Evolutionary conservation across 2,329 filamentous ascomycete species (phyloP).

Genomic region (Trichoderma lentiforme): DNA sequence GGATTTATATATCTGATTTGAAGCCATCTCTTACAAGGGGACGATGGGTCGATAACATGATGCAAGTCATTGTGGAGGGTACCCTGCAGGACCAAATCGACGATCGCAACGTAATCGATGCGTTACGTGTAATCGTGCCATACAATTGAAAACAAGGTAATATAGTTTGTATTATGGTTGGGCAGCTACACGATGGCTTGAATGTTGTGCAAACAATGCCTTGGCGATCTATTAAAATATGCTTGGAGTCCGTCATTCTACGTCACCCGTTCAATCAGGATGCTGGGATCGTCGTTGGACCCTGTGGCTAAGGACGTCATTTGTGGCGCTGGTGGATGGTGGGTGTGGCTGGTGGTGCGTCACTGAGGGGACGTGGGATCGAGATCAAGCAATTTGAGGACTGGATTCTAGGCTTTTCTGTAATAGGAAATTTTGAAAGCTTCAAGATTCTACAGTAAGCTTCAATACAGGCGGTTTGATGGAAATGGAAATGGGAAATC

Average conservation of each 20-base stretch:
- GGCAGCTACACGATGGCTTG: not conserved
- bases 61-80: not conserved
- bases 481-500: not conserved
- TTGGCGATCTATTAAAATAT: not conserved
- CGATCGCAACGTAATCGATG: conserved; percentile 5
- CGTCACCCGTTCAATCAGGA: not conserved
- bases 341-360: conserved; percentile 3
- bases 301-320: conserved; percentile 19
- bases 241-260: not conserved
- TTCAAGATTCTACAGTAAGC: not conserved
- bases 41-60: not conserved
- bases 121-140: not conserved
- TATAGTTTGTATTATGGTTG: not conserved
- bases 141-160: not conserved
- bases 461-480: not conserved
- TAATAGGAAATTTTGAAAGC: not conserved
- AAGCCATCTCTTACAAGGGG: not conserved
- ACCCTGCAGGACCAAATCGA: conserved; percentile 1
- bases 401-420: not conserved
- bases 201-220: not conserved
- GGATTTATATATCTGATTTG: not conserved
- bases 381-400: not conserved
- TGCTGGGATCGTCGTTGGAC: not conserved
- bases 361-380: not conserved
- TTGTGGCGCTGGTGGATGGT: not conserved